A percentile compares a stretch with the other conserved stretches of the same genome.
phyloP scores from a whole-genome alignment of 2,329 filamentous ascomycete genomes.

The Colletotrichum camelliae region DNA sequence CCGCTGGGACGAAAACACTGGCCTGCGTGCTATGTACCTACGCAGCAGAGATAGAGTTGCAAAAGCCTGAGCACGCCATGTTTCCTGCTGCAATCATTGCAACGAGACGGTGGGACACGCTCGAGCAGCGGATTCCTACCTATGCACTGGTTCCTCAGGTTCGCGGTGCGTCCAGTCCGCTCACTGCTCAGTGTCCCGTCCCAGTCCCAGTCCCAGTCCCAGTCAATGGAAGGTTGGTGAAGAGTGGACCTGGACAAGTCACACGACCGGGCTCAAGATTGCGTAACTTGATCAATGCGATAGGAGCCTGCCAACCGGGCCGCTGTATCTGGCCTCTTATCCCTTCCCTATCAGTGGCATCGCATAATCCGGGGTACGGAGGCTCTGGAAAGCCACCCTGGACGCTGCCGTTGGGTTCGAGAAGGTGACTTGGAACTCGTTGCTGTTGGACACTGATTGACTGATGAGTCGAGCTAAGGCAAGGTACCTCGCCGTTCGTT shows the following conservation, averaged over 20 bases:
- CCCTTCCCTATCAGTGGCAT: not conserved
- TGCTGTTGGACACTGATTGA: not conserved
- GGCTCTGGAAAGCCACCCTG: slow-evolving; percentile 4
- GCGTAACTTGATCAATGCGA: slow-evolving; percentile 18
- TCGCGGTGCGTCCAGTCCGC: not conserved
- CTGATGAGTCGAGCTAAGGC: not conserved
- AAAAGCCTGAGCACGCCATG: slow-evolving; percentile 6
- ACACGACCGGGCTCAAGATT: slow-evolving; percentile 8
- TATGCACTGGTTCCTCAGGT: slow-evolving; percentile 15
- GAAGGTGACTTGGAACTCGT: not conserved
- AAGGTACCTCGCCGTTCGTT: not conserved
- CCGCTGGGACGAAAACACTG: not conserved
- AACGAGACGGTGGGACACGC: slow-evolving; percentile 1
- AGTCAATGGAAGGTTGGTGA: not conserved
- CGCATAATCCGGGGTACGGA: slow-evolving; percentile 16
- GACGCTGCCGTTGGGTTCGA: not conserved
- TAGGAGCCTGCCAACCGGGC: slow-evolving; percentile 4
- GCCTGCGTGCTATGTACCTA: not conserved
- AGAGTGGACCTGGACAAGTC: slow-evolving; percentile 16
- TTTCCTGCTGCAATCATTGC: not conserved
- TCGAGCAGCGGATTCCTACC: slow-evolving; percentile 5
- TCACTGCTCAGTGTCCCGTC: not conserved
- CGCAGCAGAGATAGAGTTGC: not conserved
- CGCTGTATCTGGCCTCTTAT: not conserved
- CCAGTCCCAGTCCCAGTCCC: not conserved